These are phyloP conservation scores for Aspergillus sp. DNA, from an alignment of 2,329 filamentous ascomycete species.

Conservation along the genomic window DNA sequence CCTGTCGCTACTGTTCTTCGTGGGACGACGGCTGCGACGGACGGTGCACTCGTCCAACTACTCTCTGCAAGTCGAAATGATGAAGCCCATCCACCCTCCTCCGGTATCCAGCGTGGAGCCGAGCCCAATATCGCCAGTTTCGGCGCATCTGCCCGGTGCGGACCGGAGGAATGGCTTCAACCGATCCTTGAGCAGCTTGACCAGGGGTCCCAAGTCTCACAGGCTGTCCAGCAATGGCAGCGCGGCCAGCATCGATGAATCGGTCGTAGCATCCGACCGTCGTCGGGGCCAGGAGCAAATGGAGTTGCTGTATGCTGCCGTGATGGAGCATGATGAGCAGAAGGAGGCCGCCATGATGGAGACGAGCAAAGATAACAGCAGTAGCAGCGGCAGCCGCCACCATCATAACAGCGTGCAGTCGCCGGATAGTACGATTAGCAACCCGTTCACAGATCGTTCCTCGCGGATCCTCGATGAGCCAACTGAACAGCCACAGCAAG, in stretches of 20 bases:
- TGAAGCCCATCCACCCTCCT: constrained; percentile 35
- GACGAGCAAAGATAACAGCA: constrained; percentile 11
- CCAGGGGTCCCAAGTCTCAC: constrained; percentile 26
- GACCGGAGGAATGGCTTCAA: constrained; percentile 28
- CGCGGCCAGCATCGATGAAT: constrained; percentile 66
- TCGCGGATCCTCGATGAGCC: constrained; percentile 18
- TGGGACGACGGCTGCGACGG: constrained; percentile 50
- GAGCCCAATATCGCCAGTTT: constrained; percentile 27
- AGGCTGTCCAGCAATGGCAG: constrained; percentile 47
- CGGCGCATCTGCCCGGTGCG: constrained; percentile 26
- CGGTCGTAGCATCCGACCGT: constrained; percentile 65
- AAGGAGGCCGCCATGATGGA: constrained; percentile 24
- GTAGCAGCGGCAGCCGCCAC: constrained; percentile 4
- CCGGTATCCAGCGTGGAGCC: constrained; percentile 20
- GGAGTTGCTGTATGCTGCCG: constrained; percentile 82
- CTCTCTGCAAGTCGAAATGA: constrained; percentile 50
- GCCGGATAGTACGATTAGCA: constrained; percentile 18
- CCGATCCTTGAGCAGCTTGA: constrained; percentile 32
- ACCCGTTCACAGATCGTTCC: constrained; percentile 23
- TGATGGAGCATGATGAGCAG: constrained; percentile 74
- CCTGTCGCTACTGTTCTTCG: constrained; percentile 55
- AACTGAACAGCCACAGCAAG: too few species aligned
- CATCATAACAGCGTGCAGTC: constrained; percentile 5
- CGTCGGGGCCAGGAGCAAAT: constrained; percentile 71
- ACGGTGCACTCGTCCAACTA: constrained; percentile 45